Evolutionary conservation across 225 moss, liverwort and hornwort genomes (phyloP).

Genomic region (Physcomitrellopsis africana): DNA sequence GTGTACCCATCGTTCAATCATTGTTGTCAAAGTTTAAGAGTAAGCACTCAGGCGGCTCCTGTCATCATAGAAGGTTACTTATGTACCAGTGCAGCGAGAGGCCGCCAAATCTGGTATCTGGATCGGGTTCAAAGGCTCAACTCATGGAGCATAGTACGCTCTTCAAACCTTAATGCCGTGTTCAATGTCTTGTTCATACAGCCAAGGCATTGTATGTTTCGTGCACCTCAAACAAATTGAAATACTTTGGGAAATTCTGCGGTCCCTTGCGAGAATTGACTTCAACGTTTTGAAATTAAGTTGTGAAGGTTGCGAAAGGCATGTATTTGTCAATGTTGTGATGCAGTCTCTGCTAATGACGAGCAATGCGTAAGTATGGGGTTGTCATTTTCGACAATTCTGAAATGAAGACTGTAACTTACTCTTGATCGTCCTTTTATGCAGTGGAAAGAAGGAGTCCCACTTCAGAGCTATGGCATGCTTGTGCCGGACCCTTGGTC

Average conservation of each 20-base stretch:
- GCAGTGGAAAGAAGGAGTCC: constrained; percentile 62
- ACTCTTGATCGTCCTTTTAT: constrained; percentile 30
- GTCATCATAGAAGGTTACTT: background rate
- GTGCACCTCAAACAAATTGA: constrained; percentile 8
- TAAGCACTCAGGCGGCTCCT: constrained; percentile 8
- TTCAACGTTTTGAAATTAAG: constrained; percentile 13
- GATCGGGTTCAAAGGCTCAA: constrained; percentile 46
- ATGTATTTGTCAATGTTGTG: too few relatives aligned
- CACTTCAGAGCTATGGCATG: constrained; percentile 65
- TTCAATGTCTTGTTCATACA: constrained; percentile 6
- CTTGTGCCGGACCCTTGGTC: constrained; percentile 64
- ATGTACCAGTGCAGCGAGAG: constrained; percentile 50
- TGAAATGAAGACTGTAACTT: constrained; percentile 22
- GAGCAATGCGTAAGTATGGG: background rate
- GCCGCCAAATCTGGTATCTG: constrained; percentile 33
- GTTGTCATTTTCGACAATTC: constrained; percentile 1
- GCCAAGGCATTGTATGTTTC: constrained; percentile 8
- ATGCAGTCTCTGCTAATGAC: background rate
- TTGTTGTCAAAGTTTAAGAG: constrained; percentile 23
- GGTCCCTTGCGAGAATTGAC: constrained; percentile 20
- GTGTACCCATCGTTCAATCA: constrained; percentile 7
- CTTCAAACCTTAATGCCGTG: constrained; percentile 4
- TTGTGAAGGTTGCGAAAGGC: background rate
- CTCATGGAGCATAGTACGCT: constrained; percentile 52
- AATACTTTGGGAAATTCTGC: constrained; percentile 8